A percentile compares a stretch with the other conserved stretches of the same genome.
These are phyloP conservation scores for Cladobotryum mycophilum DNA, from an alignment of 2,329 filamentous ascomycete species.

Conservation along the genomic window DNA sequence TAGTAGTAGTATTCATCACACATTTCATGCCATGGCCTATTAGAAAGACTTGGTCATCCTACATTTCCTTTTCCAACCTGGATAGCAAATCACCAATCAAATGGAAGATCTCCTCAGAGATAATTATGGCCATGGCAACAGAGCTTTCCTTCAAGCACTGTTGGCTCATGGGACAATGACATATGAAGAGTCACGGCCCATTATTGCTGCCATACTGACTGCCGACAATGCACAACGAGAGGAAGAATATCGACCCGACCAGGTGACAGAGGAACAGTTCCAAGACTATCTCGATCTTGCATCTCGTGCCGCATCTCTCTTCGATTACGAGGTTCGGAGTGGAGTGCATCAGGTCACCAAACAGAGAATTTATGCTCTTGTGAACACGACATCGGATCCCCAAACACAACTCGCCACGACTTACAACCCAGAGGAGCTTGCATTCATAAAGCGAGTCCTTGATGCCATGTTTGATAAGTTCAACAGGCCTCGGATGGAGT, in stretches of 20 bases:
- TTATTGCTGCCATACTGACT: constrained; percentile 71
- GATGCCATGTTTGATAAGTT: constrained; percentile 88
- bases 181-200: constrained; percentile 61
- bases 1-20: no score
- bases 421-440: constrained; percentile 75
- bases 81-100: not conserved
- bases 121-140: constrained; percentile 58
- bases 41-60: no score
- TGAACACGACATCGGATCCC: constrained; percentile 81
- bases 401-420: constrained; percentile 82
- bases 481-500: constrained; percentile 73
- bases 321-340: constrained; percentile 83
- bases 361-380: constrained; percentile 69
- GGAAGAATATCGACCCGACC: constrained; percentile 44
- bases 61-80: not conserved
- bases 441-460: constrained; percentile 79
- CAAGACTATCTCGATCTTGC: constrained; percentile 61
- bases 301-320: constrained; percentile 65
- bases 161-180: constrained; percentile 74
- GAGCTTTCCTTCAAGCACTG: constrained; percentile 86
- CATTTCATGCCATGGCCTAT: no score
- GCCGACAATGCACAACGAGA: constrained; percentile 34
- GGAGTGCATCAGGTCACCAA: constrained; percentile 61
- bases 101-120: constrained; percentile 25
- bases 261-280: constrained; percentile 65